Evolutionary conservation across 805 yeast genomes (phyloP).

Genomic region (Candida dendrica): DNA sequence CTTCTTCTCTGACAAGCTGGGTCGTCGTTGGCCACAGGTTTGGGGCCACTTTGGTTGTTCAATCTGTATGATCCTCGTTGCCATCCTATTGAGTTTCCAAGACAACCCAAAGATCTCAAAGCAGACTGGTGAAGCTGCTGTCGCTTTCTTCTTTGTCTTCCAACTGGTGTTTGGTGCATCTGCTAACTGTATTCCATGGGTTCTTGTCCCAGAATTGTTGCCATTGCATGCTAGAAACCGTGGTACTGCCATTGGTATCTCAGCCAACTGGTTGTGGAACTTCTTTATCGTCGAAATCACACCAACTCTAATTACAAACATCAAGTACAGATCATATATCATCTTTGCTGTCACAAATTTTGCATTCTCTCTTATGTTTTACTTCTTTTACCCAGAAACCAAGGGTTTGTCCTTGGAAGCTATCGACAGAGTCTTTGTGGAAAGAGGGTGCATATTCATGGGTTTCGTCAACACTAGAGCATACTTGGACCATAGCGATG

Average conservation of each 20-base stretch:
- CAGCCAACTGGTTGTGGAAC: conserved; percentile 60
- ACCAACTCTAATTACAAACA: conserved; percentile 44
- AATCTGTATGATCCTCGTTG: conserved; percentile 1
- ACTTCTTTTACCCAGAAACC: conserved; percentile 70
- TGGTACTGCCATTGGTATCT: conserved; percentile 56
- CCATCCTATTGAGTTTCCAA: not conserved
- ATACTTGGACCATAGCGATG: conserved; percentile 45
- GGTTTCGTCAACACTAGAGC: conserved; percentile 61
- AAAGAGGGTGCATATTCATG: conserved; percentile 34
- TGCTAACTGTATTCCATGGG: conserved; percentile 46
- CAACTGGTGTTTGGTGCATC: conserved; percentile 42
- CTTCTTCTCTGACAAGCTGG: conserved; percentile 41
- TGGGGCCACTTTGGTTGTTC: conserved; percentile 1
- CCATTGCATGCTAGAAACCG: conserved; percentile 54
- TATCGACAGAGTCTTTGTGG: conserved; percentile 57
- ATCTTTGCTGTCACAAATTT: conserved; percentile 63
- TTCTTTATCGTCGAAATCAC: conserved; percentile 65
- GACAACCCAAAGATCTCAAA: conserved; percentile 31
- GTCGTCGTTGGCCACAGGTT: conserved; percentile 48
- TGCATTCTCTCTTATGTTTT: conserved; percentile 53
- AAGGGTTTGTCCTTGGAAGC: conserved; percentile 72
- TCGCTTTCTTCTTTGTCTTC: conserved; percentile 48
- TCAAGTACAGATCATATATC: conserved; percentile 60
- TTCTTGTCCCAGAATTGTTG: conserved; percentile 58
- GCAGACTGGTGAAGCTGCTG: conserved; percentile 54